Evolutionary conservation across 1,284 basidiomycete genomes (phyloP).

Genomic region (Phellinidium pouzarii): DNA sequence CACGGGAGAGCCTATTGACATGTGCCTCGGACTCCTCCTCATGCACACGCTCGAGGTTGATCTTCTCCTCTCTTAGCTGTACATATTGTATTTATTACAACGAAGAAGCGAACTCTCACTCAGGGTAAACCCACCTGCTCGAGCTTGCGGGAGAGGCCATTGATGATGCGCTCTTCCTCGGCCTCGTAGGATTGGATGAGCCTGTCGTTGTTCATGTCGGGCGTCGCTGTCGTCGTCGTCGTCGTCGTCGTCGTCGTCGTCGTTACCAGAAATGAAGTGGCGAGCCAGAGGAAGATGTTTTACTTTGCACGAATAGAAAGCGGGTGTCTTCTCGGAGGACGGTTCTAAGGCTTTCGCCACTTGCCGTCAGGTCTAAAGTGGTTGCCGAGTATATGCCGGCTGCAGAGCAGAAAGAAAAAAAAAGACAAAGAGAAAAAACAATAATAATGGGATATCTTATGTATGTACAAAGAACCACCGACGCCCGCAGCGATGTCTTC

Average conservation of each 20-base stretch:
- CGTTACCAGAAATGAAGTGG: background rate
- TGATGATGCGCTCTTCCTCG: slow-evolving; percentile 81
- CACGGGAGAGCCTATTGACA: slow-evolving; percentile 65
- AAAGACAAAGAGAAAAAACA: no score
- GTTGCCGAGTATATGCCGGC: no score
- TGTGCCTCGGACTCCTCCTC: slow-evolving; percentile 77
- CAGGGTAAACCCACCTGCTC: slow-evolving; percentile 10
- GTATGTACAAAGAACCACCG: background rate
- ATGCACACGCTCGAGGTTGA: slow-evolving; percentile 69
- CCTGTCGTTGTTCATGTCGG: background rate
- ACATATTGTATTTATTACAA: slow-evolving; percentile 7
- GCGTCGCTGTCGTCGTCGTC: background rate
- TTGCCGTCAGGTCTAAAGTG: no score
- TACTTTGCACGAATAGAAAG: no score
- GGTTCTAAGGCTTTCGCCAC: no score
- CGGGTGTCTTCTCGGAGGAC: no score
- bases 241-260: background rate
- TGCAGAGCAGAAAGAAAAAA: no score
- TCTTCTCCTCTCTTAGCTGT: slow-evolving; percentile 75
- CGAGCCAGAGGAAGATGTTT: no score
- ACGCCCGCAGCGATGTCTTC: slow-evolving; percentile 11
- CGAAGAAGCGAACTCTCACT: slow-evolving; percentile 1
- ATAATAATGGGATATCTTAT: background rate
- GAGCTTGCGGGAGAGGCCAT: slow-evolving; percentile 32
- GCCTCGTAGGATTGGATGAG: slow-evolving; percentile 82